phyloP scores from a whole-genome alignment of 2,329 filamentous ascomycete genomes.

The Capronia americana region DNA sequence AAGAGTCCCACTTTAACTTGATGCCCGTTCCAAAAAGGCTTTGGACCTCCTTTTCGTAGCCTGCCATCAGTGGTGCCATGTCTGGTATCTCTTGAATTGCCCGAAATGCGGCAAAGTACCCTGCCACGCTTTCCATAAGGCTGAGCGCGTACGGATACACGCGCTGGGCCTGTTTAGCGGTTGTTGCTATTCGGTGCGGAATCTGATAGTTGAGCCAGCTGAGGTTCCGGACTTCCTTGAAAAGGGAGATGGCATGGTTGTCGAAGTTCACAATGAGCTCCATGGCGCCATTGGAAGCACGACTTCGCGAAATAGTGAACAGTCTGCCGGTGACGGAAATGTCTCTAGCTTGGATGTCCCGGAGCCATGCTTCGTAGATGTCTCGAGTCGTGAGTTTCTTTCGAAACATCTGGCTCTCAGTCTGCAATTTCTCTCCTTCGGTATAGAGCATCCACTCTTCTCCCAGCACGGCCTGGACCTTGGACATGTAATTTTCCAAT shows the following conservation, averaged over 20 bases:
- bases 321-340: constrained; percentile 90
- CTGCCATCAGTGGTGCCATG: constrained; percentile 84
- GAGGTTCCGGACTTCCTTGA: constrained; percentile 97
- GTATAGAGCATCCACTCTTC: constrained; percentile 93
- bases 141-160: constrained; percentile 98
- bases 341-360: constrained; percentile 85
- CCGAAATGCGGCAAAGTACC: constrained; percentile 84
- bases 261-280: constrained; percentile 97
- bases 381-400: constrained; percentile 93
- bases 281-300: constrained; percentile 85
- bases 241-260: constrained; percentile 92
- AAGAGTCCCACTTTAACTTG: constrained; percentile 93
- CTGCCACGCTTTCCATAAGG: constrained; percentile 98
- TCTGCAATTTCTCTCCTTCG: constrained; percentile 91
- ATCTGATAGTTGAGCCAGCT: constrained; percentile 94
- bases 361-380: constrained; percentile 94
- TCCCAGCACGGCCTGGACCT: constrained; percentile 97
- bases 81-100: constrained; percentile 85
- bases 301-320: constrained; percentile 85
- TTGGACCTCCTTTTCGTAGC: constrained; percentile 91
- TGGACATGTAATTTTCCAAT: constrained; percentile 95
- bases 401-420: constrained; percentile 90
- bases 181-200: constrained; percentile 90
- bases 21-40: constrained; percentile 83
- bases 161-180: constrained; percentile 97